Evolutionary conservation across 345 rosid genomes (phyloP).

Genomic region (Rhodamnia rubescens): DNA sequence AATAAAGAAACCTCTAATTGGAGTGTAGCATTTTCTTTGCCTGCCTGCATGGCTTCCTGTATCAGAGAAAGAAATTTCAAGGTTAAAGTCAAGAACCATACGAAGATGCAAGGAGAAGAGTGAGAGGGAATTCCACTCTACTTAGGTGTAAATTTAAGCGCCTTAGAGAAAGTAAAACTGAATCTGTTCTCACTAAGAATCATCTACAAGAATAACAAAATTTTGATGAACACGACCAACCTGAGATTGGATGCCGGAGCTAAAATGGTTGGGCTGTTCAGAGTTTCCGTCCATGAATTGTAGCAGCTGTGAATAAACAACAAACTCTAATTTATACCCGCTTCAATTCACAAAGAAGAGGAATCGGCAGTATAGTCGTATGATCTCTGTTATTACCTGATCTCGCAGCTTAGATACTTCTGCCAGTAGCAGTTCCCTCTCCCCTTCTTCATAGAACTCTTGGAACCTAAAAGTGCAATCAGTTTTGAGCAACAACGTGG

Average conservation of each 20-base stretch:
- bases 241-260: constrained; percentile 31
- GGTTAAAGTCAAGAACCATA: not conserved
- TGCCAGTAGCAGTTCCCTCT: constrained; percentile 64
- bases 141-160: not conserved
- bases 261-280: constrained; percentile 23
- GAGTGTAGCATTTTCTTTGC: constrained; percentile 42
- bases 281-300: constrained; percentile 48
- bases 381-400: constrained; percentile 41
- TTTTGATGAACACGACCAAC: constrained; percentile 18
- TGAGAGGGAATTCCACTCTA: not conserved
- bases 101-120: not conserved
- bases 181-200: not conserved
- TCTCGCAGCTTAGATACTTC: constrained; percentile 63
- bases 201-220: not conserved
- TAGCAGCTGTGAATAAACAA: constrained; percentile 34
- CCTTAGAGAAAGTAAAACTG: not conserved
- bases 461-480: constrained; percentile 51
- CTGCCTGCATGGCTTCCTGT: constrained; percentile 33
- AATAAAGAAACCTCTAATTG: constrained; percentile 49
- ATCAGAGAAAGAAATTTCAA: not conserved
- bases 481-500: not conserved
- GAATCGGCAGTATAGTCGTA: not conserved
- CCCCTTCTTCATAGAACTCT: constrained; percentile 96
- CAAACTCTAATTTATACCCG: not conserved
- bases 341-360: not conserved